Base-by-base conservation (phyloP, 1,284 basidiomycete genomes). In the Coriolopsis trogii region DNA sequence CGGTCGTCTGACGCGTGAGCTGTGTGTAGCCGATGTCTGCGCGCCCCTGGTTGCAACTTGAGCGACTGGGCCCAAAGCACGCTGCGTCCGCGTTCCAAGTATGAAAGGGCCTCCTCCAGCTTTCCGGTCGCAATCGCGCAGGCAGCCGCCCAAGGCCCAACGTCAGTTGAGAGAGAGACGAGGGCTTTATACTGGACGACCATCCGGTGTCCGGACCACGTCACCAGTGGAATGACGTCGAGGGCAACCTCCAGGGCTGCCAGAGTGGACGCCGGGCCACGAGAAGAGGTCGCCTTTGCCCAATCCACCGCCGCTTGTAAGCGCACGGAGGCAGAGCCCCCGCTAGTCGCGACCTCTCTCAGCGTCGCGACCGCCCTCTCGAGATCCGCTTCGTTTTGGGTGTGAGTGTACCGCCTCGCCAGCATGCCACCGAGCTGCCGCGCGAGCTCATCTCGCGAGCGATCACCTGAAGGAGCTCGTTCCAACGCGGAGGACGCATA, bases 111-210 rank as follows among this genome's bases (percentile, higher is more conserved):
- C 15, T 46, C 47, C n/a, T 53, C 46, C 6, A 45, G 25, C 2
- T 25, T 29, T 4, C 51, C 51, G 21, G 41, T 49, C 4, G 36
- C 36, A n/a, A 49, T 44, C 3, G 51, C 46, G 20, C 46, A 45
- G 6, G 51, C 51, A n/a, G 51, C 51, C 7, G 51, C 51, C 38
- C 51, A 43, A 2, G 46, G 46, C 3, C 46, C 51, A 10, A 53
- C 33, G 24, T 53, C 51, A 6, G 28, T 30, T 5, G 41, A 34
- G 1, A 37, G 34, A 24, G 38, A 38, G 5, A 36, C 38, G 4
- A 53, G 51, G 2, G 38, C 40, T 30, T 21, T 48, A 23, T 49
- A 49, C 39, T 49, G 51, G 16, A 46, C 25, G 23, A 40, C 41
- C 41, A 53, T 49, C 31, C 51, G 51, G 31, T 38, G 41, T 6